Evolutionary conservation across 2,329 filamentous ascomycete species (phyloP), one percentile per base, ranked within the genome.

Genomic region (Sarocladium strictum): DNA sequence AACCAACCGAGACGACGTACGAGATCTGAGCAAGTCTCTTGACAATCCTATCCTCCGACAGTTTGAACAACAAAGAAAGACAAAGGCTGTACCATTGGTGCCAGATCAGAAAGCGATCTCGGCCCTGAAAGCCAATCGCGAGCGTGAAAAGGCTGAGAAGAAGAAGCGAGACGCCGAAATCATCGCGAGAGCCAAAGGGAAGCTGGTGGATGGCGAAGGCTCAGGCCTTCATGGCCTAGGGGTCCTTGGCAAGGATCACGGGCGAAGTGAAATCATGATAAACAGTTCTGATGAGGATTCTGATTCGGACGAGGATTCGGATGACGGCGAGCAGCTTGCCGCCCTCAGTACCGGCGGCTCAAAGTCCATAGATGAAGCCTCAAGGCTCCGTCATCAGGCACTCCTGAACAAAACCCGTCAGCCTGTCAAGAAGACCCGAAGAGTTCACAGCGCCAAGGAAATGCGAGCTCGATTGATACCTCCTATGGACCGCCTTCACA

Each of bases 381-480:
- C 76, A 55, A 72, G 64, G 55, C 69, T 67, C 3, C 71, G 73
- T n/a, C 69, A 70, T 53, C 69, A 72, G 53, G 71, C 78, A 26
- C 65, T 84, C 60, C 80, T 75, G 40, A 69, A 81, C 59, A 76
- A 83, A 63, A 76, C 79, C 51, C 80, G 82, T 41, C 85, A 84
- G 14, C 93, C 93, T 0, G 84, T 95, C 55, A 93, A 90, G 71
- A 96, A 97, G 73, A 76, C 83, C 60, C 89, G 90, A 67, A 82
- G 90, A 53, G 78, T 86, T 58, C 84, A 93, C 51, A 93, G 91
- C 15, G 84, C 87, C 45, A 96, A 96, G 69, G 94, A 99, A 70
- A 93, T 97, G 84, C 87, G 93, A 62, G 93, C 94, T 59, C 87
- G 94, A 58, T 78, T 99, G 57, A 88, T 92, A 29, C 94, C 95